These are phyloP conservation scores for Plasmopara muralis DNA, from an alignment of 352 stramenopile genomes.

Conservation along the genomic window DNA sequence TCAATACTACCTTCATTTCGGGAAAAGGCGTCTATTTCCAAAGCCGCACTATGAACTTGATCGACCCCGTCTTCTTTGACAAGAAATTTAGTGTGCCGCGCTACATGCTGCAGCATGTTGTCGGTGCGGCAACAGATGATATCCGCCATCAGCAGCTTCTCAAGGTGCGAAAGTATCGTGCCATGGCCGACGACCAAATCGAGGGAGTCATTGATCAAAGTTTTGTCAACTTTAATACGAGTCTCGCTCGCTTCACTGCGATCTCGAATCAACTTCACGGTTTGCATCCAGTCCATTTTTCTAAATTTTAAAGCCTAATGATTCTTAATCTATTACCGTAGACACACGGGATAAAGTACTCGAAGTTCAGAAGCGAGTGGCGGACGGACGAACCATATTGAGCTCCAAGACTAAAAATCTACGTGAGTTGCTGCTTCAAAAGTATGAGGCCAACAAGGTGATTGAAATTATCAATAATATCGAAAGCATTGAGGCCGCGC, in stretches of 20 bases:
- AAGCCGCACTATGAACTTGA: slow-evolving; percentile 36
- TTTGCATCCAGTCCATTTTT: slow-evolving; percentile 6
- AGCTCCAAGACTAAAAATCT: slow-evolving; percentile 83
- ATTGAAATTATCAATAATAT: slow-evolving; percentile 82
- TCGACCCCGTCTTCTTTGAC: slow-evolving; percentile 75
- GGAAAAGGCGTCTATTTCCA: slow-evolving; percentile 18
- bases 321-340: slow-evolving; percentile 12
- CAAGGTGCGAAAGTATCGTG: slow-evolving; percentile 48
- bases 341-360: slow-evolving; percentile 64
- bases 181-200: slow-evolving; percentile 71
- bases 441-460: slow-evolving; percentile 80
- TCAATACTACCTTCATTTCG: slow-evolving; percentile 3
- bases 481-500: slow-evolving; percentile 69
- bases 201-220: slow-evolving; percentile 77
- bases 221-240: slow-evolving; percentile 82
- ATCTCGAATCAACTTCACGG: slow-evolving; percentile 78
- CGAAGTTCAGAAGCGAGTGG: slow-evolving; percentile 58
- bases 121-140: slow-evolving; percentile 61
- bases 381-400: slow-evolving; percentile 72
- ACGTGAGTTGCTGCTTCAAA: slow-evolving; percentile 67
- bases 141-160: slow-evolving; percentile 61
- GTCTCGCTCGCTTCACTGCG: slow-evolving; percentile 64
- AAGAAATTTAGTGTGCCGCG: slow-evolving; percentile 76
- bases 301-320: too few relatives aligned
- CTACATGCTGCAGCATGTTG: slow-evolving; percentile 77